Evolutionary conservation across 75 land plant species (phyloP), one percentile per base, ranked within the genome.

Genomic region (Cunninghamia lanceolata): DNA sequence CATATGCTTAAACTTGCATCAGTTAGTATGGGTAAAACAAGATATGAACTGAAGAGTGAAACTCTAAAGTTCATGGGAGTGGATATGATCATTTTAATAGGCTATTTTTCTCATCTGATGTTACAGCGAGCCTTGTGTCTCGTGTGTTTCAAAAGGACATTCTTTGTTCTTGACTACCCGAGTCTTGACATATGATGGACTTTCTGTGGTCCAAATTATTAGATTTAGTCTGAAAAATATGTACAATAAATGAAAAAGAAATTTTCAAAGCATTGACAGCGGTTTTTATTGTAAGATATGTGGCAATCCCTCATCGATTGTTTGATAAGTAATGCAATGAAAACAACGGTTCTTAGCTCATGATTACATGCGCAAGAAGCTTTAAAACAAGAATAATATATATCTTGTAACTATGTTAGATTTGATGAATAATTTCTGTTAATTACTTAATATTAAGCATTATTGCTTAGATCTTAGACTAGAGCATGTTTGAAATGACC

Each of bases 41-140:
- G 17, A n/a, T 45, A 45, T 40, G 46, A 42, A 45, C 30, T 80
- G 47, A 39, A 78, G 82, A 80, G 82, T 43, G 82, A 80, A 80
- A 80, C 82, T 80, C 47, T 45, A 11, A 80, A 45, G 82, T 45
- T 43, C 82, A 80, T 38, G 82, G 47, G 30, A 40, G 46, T 45
- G 32, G 32, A 45, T 39, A 45, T 45, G 47, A 43, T 80, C 82
- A 80, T 80, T 43, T 80, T 45, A 43, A 45, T 21, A n/a, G 82
- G 82, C 82, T n/a, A 80, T 45, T 80, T 80, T 28, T 77, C 25
- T 77, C 43, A 77, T 38, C n/a, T 38, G 80, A 77, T 45, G 40
- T 77, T 77, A 77, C 45, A 21, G 79, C 35, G 42, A 76, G 80
- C 80, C 47, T 28, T 40, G n/a, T n/a, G 47, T 45, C 8, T 79